These are phyloP conservation scores for Penicillium robsamsonii DNA, from an alignment of 495 filamentous ascomycete genomes.

Conservation along the genomic window DNA sequence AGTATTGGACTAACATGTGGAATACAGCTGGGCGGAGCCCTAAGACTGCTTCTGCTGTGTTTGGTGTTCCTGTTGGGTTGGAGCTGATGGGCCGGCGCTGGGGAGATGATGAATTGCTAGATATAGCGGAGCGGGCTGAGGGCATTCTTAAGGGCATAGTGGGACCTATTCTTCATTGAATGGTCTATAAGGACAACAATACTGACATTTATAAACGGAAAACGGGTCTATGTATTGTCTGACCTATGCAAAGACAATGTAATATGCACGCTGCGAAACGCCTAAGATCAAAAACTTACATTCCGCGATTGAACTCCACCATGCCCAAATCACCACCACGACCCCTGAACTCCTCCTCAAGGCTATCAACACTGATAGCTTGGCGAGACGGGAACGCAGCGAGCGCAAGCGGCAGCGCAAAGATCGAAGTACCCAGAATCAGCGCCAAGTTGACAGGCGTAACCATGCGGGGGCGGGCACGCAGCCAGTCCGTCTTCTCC, in stretches of 20 bases:
- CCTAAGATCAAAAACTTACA: conserved; percentile 45
- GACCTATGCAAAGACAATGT: conserved; percentile 4
- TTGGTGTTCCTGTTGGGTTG: conserved; percentile 62
- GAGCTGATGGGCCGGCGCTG: conserved; percentile 59
- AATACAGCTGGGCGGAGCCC: conserved; percentile 44
- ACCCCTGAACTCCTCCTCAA: conserved; percentile 83
- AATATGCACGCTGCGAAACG: conserved; percentile 12
- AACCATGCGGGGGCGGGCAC: conserved; percentile 65
- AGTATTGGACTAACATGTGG: neutral
- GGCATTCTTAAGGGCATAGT: conserved; percentile 43
- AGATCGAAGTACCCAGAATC: conserved; percentile 75
- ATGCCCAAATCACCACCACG: conserved; percentile 68
- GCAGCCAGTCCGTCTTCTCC: conserved; percentile 74
- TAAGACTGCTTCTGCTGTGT: conserved; percentile 42
- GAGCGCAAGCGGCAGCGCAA: conserved; percentile 74
- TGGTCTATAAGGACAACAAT: neutral
- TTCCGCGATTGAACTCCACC: conserved; percentile 91
- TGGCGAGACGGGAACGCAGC: conserved; percentile 92
- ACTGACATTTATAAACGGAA: conserved; percentile 6
- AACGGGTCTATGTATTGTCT: conserved; percentile 1
- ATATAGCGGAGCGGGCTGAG: conserved; percentile 45
- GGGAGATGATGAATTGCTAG: conserved; percentile 52
- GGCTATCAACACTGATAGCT: conserved; percentile 61
- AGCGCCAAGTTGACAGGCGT: conserved; percentile 79
- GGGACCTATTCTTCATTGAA: conserved; percentile 39